Base-by-base conservation (phyloP, 2,329 filamentous ascomycete species). In the Ophiostoma ips region DNA sequence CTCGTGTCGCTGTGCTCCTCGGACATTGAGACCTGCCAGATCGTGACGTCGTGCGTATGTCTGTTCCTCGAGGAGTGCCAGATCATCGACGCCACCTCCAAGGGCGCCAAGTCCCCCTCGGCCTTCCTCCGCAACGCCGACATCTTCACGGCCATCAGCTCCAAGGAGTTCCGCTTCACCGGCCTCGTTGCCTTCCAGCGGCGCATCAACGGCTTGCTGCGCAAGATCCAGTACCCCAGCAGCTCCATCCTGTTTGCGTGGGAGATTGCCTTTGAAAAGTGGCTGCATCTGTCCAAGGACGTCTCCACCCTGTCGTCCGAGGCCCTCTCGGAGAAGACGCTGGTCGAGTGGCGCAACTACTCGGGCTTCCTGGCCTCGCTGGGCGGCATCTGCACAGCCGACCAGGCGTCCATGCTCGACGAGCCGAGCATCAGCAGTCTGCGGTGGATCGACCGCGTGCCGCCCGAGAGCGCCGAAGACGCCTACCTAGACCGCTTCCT, bases 111-210 rank as follows among this genome's bases (percentile, higher is more conserved):
- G 55, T 65, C 70, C 3, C 67, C 72, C 10, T 64, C 71, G 16
- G 69, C 75, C 0, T 64, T 81, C 13, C 66, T 81, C 43, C 73
- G 76, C 34, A 84, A 84, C 54, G 69, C 70, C 33, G 73, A 78
- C 7, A 66, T 79, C 2, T 83, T 79, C 53, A 65, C 68, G 21
- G 79, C 83, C 54, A 76, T 84, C 48, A 72, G 77, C 1, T 81
- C 79, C 1, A 75, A 72, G 38, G 73, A 71, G 1, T 84, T 83
- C 58, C 71, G 77, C 28, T 81, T 84, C 57, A 84, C 81, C 8
- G 81, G 81, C 1, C 64, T 83, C 8, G 81, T 84, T 11, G 81
- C 80, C 2, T 84, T 84, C 58, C 81, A 84, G 56, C 83, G 83
- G 58, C 71, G 80, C 37, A 70, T 80, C 31, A 72, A 80, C 41